Conservation (phyloP, 1,284 basidiomycete species). For the Cutaneotrichosporon sp. region DNA sequence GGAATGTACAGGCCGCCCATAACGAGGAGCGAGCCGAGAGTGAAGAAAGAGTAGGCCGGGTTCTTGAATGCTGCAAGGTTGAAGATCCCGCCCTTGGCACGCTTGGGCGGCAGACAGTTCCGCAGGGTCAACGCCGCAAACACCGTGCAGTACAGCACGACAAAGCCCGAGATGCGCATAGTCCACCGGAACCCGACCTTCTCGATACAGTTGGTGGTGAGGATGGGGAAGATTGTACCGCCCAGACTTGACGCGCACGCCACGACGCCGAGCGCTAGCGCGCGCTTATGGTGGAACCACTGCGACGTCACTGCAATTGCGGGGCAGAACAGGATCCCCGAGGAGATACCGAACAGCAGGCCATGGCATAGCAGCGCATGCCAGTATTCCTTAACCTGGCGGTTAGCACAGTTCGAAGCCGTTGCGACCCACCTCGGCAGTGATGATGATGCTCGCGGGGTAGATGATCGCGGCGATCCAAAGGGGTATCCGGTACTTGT, state of each 20-base stretch:
- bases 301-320: conserved; percentile 52
- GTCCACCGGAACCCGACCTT: conserved; percentile 23
- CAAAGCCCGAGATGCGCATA: conserved; percentile 24
- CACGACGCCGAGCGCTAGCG: conserved; percentile 25
- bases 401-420: background rate
- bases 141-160: conserved; percentile 13
- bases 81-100: conserved; percentile 20
- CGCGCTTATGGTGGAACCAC: conserved; percentile 46
- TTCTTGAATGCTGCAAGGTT: conserved; percentile 17
- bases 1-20: conserved; percentile 21
- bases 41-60: conserved; percentile 10
- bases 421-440: conserved; percentile 45
- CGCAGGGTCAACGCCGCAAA: conserved; percentile 13
- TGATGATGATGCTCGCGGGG: conserved; percentile 54
- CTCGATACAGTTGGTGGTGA: conserved; percentile 15
- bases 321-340: conserved; percentile 52
- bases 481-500: conserved; percentile 52
- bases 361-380: conserved; percentile 37
- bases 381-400: conserved; percentile 54
- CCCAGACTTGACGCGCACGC: conserved; percentile 22
- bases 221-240: conserved; percentile 53
- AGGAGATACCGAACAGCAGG: conserved; percentile 12
- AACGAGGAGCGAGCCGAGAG: conserved; percentile 11
- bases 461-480: conserved; percentile 50
- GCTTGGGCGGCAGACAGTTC: conserved; percentile 23